Base-by-base conservation (phyloP, 1,284 basidiomycete species). In the Austropuccinia psidii region DNA sequence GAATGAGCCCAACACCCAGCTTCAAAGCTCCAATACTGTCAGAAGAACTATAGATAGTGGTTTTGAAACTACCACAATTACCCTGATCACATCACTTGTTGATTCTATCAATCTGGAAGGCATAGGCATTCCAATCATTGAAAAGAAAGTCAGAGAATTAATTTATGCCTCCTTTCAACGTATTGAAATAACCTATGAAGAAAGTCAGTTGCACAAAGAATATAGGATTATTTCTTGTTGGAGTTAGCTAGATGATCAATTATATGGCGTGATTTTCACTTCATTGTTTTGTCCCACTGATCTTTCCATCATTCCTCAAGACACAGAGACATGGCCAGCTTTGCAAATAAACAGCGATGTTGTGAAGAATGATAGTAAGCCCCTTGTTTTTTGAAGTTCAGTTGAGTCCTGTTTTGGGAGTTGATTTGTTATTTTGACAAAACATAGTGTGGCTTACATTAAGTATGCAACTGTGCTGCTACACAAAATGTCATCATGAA, bases 171-270 rank as follows among this genome's bases (percentile, higher is more conserved):
- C 91, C 0, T 83, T 93, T 77, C 87, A 90, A 60, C 85, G 86
- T 7, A 84, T 98, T 66, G 89, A 89, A 77, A 85, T 98, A 76
- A 90, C 91, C 77, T 98, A 97, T 82, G 87, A 85, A 57, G 87
- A 91, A 80, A 95, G 37, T 89, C 76, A 84, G 87, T 0, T 84
- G 89, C 45, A 90, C 91, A 27, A 91, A 95, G 78, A 86, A 90
- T 7, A 84, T 93, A 66, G 91, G 87, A 61, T 57, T 98, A 49
- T 87, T 89, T 19, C 91, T 89, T 80, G 92, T 61, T 89, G 86
- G 80, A 85, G 98, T 33, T 95, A 98, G 81, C 87, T 98, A n/a
- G 93, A 97, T 82, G 98, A 98, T 79, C 96, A 99, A 81, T 86
- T 98, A 6, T 95, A 97, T 76, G 96, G 97, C 74, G 93, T 92